Conservation (phyloP, 179 eudicot species). For the Corrigiola litoralis region DNA sequence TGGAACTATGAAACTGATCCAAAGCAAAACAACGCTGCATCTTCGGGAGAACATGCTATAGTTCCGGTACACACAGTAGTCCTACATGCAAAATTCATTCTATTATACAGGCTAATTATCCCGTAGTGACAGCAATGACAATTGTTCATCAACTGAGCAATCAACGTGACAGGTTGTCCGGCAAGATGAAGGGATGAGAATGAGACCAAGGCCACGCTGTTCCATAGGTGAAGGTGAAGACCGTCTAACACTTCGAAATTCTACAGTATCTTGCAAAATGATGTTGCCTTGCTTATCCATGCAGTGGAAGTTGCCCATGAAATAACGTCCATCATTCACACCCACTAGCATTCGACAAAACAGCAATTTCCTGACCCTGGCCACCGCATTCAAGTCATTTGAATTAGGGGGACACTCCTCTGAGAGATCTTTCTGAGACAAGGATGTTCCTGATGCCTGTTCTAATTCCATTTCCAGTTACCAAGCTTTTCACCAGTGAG, state of each 20-base stretch:
- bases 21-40: neutral
- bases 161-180: conserved; percentile 77
- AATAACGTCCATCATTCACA: conserved; percentile 73
- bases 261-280: conserved; percentile 80
- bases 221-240: conserved; percentile 79
- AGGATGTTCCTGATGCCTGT: conserved; percentile 13
- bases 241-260: conserved; percentile 66
- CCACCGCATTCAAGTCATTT: conserved; percentile 27
- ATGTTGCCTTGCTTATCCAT: conserved; percentile 93
- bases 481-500: neutral
- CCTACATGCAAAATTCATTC: neutral
- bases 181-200: conserved; percentile 72
- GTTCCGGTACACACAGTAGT: neutral
- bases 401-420: conserved; percentile 9
- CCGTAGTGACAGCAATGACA: conserved; percentile 50
- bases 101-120: neutral
- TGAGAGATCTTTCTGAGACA: conserved; percentile 17
- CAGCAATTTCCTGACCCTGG: conserved; percentile 51
- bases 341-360: conserved; percentile 74
- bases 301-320: conserved; percentile 80
- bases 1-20: neutral
- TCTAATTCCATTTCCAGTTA: conserved; percentile 32
- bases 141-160: conserved; percentile 65
- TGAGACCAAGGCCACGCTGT: conserved; percentile 78
- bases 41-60: neutral